Conservation (phyloP, 352 stramenopile species). For the Phytophthora pluvialis region DNA sequence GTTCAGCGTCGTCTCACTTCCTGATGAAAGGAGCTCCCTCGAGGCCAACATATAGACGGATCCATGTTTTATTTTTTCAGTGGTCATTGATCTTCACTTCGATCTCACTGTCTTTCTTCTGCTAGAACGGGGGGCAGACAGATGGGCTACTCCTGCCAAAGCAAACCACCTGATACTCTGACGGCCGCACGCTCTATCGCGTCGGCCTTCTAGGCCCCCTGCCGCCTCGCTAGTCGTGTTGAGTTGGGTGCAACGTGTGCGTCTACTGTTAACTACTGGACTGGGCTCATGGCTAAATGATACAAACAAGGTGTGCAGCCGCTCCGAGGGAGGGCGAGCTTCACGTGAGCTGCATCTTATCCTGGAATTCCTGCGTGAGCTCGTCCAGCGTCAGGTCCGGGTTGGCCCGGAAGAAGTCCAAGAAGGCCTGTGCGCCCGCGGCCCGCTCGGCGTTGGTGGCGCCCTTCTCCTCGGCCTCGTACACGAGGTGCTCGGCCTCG, state of each 20-base stretch:
- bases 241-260: slow-evolving; percentile 24
- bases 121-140: slow-evolving; percentile 12
- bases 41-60: slow-evolving; percentile 17
- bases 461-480: slow-evolving; percentile 52
- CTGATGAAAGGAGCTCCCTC: slow-evolving; percentile 1
- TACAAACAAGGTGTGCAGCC: slow-evolving; percentile 39
- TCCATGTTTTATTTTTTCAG: slow-evolving; percentile 15
- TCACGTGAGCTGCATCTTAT: slow-evolving; percentile 71
- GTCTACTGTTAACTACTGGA: slow-evolving; percentile 44
- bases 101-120: slow-evolving; percentile 29
- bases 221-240: slow-evolving; percentile 29
- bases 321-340: slow-evolving; percentile 1
- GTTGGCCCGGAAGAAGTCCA: slow-evolving; percentile 78
- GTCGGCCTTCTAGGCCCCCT: slow-evolving; percentile 26
- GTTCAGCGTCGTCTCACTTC: slow-evolving; percentile 19
- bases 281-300: slow-evolving; percentile 39
- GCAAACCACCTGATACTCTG: slow-evolving; percentile 13
- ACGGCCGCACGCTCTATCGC: slow-evolving; percentile 17
- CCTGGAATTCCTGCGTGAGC: slow-evolving; percentile 77
- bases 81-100: slow-evolving; percentile 36
- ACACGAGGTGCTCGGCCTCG: slow-evolving; percentile 66
- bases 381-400: slow-evolving; percentile 72
- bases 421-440: slow-evolving; percentile 63
- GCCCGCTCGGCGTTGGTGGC: slow-evolving; percentile 36
- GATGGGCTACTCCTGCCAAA: slow-evolving; percentile 23